Base-by-base conservation (phyloP, 805 yeast genomes). In the Dipodascus geniculatus region DNA sequence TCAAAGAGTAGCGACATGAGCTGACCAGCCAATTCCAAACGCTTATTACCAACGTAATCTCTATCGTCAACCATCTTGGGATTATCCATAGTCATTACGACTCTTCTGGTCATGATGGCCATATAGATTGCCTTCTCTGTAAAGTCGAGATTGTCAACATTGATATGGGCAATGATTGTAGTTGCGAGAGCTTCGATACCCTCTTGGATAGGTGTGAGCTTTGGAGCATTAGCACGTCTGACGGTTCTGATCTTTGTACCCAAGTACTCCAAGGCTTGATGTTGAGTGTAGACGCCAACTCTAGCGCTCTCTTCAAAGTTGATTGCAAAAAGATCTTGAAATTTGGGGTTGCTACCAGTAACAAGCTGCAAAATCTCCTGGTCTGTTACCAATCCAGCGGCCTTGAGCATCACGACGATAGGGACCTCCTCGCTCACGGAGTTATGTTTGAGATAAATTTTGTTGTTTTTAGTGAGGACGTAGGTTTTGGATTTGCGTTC, bases 401-500 rank as follows among this genome's bases (percentile, higher is more conserved):
- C 99, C 65, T 93, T 93, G 56, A 93, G 74, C 1, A 87, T 89
- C 57, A 93, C 76, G 3, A 88, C 98, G 61, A 93, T 91, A 2
- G 99, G 99, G 17, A 93, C 79, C 66, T 93, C 99, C 68, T 93
- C 99, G 60, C 87, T 78, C 59, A 93, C 85, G 56, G 98, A 91
- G 71, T 93, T 93, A 71, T 93, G 99, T 67, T 93, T 93, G 62
- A 93, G 74, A 66, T 85, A 93, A 17, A 93, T 87, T 60, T 83
- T 85, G 51, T 82, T 93, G 66, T 90, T 86, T 62, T 91, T 91
- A 33, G 97, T 86, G 44, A 93, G 83, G 44, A 93, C 96, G 65
- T 93, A 93, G 0, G 99, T 93, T 66, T 93, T 93, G 23, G 98
- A 91, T 68, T 91, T 95, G 70, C 99, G 81, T 71, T 93, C 99